Base-by-base conservation (phyloP, 2,329 filamentous ascomycete genomes). In the Sphaerulina musiva region DNA sequence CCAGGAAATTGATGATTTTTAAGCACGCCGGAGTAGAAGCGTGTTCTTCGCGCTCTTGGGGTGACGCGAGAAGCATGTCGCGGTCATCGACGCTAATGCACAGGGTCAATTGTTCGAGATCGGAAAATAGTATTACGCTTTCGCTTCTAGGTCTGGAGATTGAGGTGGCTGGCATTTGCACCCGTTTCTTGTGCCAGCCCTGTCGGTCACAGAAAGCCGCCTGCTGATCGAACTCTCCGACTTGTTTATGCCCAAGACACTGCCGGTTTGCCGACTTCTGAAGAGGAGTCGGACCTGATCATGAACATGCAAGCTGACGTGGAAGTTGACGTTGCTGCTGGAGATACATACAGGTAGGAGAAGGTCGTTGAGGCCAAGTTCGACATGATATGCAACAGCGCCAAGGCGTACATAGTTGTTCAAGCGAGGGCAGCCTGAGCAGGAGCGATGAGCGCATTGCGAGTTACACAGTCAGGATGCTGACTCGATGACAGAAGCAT, bases 51-150 rank as follows among this genome's bases (percentile, higher is more conserved):
- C 42, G 47, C 31, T 39, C 46, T 48, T 20, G 20, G 11, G 46
- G 29, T 23, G 38, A 39, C 23, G 32, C 20, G 7, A 32, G 50
- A 45, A 40, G 48, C 31, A 23, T 52, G 49, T 56, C 48, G 53
- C 53, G 48, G 39, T 26, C 17, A 45, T 29, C 29, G 44, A 43
- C 54, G 54, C 54, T 56, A 56, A 53, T 56, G 54, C 54, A 53
- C n/a, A 29, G 36, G 14, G 34, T 20, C 48, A 52, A 43, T 52
- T 45, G 48, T 39, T 41, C 47, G 44, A 44, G 38, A 14, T 48
- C 54, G 50, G 44, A 51, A 53, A 56, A 53, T 48, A 53, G 51
- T 44, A 26, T 39, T n/a, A n/a, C 12, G 34, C 12, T 38, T 4
- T 46, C 48, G 41, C 42, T 51, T 51, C 39, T 41, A 20, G 2